Evolutionary conservation across 2,329 filamentous ascomycete species (phyloP), one percentile per base, ranked within the genome.

Genomic region (Colletotrichum echinochloae): DNA sequence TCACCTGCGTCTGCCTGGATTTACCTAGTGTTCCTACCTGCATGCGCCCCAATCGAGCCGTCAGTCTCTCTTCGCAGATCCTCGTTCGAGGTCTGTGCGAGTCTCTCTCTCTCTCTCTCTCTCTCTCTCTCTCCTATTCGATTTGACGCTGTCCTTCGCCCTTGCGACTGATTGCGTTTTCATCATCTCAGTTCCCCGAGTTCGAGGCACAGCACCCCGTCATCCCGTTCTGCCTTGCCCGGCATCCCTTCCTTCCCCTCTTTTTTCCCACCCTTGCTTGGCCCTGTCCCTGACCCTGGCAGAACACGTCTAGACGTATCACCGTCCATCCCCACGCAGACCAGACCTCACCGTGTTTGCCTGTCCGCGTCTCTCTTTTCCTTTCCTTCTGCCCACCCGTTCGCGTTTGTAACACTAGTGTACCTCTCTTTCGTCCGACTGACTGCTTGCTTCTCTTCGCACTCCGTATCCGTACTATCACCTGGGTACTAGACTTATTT

Each of bases 21-120:
- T 1, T 37, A 37, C 35, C 35, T 37, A 11, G n/a, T n/a, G n/a
- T n/a, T n/a, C 35, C 35, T 37, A 41, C 60, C 64, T 55, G 56
- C 57, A 48, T 26, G 18, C 64, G 48, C 64, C 39, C 30, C 62
- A 6, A 28, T 8, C 37, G 57, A 49, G 57, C 30, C 41, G 46
- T 56, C 23, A 14, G 39, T 28, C 54, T 30, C 14, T 39, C 16
- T 28, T 5, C 28, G 23, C 41, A 18, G 18, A 41, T 37, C 60
- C 41, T 14, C 51, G 52, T 69, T 26, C 48, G 44, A 68, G 37
- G 57, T 30, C 46, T 60, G 68, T 59, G 57, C 68, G n/a, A 51
- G 52, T 20, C 30, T 41, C 30, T n/a, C n/a, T n/a, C n/a, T n/a
- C n/a, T n/a, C n/a, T n/a, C n/a, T n/a, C n/a, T n/a, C n/a, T n/a